Evolutionary conservation across 1,284 basidiomycete species (phyloP), one percentile per base, ranked within the genome.

Genomic region (Cryptococcus sp.): DNA sequence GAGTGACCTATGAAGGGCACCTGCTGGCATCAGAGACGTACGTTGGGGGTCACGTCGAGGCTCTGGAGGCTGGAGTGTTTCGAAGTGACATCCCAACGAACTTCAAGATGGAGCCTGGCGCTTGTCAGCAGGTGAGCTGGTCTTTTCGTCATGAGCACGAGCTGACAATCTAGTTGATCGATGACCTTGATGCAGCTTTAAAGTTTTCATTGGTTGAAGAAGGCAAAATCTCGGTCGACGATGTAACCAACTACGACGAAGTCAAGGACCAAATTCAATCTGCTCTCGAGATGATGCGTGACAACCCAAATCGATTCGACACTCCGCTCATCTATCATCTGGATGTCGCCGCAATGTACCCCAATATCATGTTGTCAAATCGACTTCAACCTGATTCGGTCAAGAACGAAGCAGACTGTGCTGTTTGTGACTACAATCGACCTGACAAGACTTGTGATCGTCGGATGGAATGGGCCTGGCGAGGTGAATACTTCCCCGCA

Each of bases 351-450:
- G 96, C 96, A 61, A 99, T 99, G 96, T 98, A 99, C 70, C 96
- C 96, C 53, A 99, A 98, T 77, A 98, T 99, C 83, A 99, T 99
- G 96, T 87, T 99, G 79, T 97, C 92, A 25, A 98, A 99, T 73
- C 89, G 96, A 50, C 82, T 99, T 2, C 96, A 99, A 66, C 96
- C 96, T 2, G 96, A 99, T 75, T 96, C 96, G 1, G 89, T 98
- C 75, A 89, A 98, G 16, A 90, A 94, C 69, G 96, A 98, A 75
- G 85, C 93, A 7, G 88, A 86, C 42, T 99, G 96, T 70, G 96
- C 96, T 0, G 92, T 97, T 5, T 99, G 96, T 77, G 96, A 99
- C 76, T 98, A 88, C 76, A 99, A 99, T 68, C 83, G 93, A 4
- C 93, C 94, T 0, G 91, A 89, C 28, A 99, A 98, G 78, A 82